Conservation (phyloP, 83 land plant species). For the Diphasiastrum complanatum region DNA sequence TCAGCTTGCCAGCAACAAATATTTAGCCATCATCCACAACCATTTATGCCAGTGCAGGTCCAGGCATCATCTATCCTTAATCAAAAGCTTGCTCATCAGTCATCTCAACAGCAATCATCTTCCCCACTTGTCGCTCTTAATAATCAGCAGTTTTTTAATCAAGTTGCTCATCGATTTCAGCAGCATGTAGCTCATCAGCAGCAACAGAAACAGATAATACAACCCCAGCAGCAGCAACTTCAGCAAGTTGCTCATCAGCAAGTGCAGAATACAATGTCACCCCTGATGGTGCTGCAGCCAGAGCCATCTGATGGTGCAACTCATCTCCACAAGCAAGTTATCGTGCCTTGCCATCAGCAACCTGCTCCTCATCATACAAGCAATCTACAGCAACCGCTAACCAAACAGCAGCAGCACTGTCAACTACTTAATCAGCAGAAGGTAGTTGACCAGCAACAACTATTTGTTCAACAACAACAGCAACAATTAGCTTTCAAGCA, state of each 20-base stretch:
- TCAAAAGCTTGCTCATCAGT: not conserved
- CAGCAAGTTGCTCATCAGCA: constrained; percentile 15
- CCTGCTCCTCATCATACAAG: too few species aligned
- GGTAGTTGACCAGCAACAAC: not conserved
- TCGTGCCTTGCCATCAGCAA: too few species aligned
- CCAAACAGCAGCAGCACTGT: constrained; percentile 17
- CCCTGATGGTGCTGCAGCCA: too few species aligned
- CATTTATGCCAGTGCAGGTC: constrained; percentile 16
- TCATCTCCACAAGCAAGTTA: too few species aligned
- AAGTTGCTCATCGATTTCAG: not conserved
- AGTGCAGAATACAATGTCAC: too few species aligned
- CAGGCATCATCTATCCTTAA: constrained; percentile 5
- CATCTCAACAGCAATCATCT: not conserved
- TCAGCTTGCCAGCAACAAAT: constrained; percentile 19
- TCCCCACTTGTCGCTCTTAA: not conserved
- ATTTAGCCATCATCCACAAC: too few species aligned
- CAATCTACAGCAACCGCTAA: too few species aligned
- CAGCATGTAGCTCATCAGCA: not conserved
- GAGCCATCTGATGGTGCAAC: too few species aligned
- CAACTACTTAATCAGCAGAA: constrained; percentile 17
- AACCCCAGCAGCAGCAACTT: constrained; percentile 9
- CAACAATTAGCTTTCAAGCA: constrained; percentile 13
- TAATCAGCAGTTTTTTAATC: not conserved
- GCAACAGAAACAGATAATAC: not conserved
- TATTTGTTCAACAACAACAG: constrained; percentile 22